Base-by-base conservation (phyloP, 2,329 filamentous ascomycete species). In the Penicillium olsonii region DNA sequence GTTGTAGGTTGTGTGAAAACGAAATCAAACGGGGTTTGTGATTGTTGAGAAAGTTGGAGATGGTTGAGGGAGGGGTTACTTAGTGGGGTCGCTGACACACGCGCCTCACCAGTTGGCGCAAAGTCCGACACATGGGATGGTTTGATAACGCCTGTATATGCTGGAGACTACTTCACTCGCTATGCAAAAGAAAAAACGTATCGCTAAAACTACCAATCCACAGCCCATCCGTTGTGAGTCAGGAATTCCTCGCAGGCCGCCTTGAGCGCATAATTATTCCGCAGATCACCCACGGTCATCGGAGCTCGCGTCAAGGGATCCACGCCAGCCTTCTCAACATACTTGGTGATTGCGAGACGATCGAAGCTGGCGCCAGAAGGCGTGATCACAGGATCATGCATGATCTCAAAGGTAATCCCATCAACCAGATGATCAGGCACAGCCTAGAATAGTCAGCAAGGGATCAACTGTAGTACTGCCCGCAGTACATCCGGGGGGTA, bases 341-440 rank as follows among this genome's bases (percentile, higher is more conserved):
- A 91, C 70, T 95, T 90, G 64, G 91, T 78, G 53, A 99, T 87
- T 14, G 88, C 88, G 0, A 88, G 80, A 35, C 92, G 83, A 68
- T 97, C 94, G 68, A 96, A 99, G 1, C 88, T 94, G 56, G 92
- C 88, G 11, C 94, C 94, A 1, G 87, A 92, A 63, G 88, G 91
- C 1, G 75, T 78, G 5, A 76, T 66, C 27, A 78, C 74, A 5
- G 76, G 76, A 53, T 78, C 76, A 53, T 78, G 75, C 76, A 78
- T 78, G 55, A 78, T 67, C 50, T 77, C 72, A 50, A 78, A 78
- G 0, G 73, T 74, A 53, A 78, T 78, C 7, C 70, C 70, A 51
- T 78, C 76, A 37, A 78, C 68, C 7, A 78, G 59, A 61, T 76
- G 71, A 50, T 78, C 75, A 2, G 76, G 76, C 4, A 78, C 74